Base-by-base conservation (phyloP, 2,329 filamentous ascomycete genomes). In the Cladosporium sp. region DNA sequence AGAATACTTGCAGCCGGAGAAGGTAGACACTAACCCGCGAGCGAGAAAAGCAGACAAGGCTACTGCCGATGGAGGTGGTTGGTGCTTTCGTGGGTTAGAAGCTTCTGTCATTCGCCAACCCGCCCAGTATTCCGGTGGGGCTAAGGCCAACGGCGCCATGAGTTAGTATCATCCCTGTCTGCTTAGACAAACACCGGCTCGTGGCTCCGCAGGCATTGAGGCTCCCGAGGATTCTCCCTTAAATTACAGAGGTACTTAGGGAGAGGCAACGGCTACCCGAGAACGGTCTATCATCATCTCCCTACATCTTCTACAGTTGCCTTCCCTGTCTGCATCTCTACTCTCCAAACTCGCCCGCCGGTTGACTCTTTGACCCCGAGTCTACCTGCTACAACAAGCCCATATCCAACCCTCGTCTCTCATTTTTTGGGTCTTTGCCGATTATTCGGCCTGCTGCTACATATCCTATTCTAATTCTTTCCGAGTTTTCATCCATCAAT, bases 181-280 rank as follows among this genome's bases (percentile, higher is more conserved):
- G 12, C 32, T 46, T 13, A 27, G 33, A 46, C 32, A 46, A 38
- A 39, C 45, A 40, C 36, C 30, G 30, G 30, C n/a, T 32, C 30
- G n/a, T 33, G 36, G 36, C 38, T 46, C 45, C 27, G 43, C 35
- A 29, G 25, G 13, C 12, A 15, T 33, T 8, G 27, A 25, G n/a
- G n/a, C n/a, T 7, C 25, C 45, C 45, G 45, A 48, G 38, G 45
- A 48, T 40, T 16, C 27, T n/a, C 45, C 45, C 45, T 48, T 48
- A 33, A 40, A 48, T 48, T 48, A 48, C 29, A 48, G 18, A 40
- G 27, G 18, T 40, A 33, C 36, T 48, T 48, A 48, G 45, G 22
- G 43, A 38, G 43, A 7, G 15, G 25, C 45, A 48, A 48, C 45
- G 45, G 25, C 45, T 40, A 48, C 45, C 36, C 45, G 45, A 48